A percentile compares a stretch with the other conserved stretches of the same genome.
Evolutionary conservation across 805 yeast species (phyloP).

Genomic region (Cyberlindnera bimundalis): DNA sequence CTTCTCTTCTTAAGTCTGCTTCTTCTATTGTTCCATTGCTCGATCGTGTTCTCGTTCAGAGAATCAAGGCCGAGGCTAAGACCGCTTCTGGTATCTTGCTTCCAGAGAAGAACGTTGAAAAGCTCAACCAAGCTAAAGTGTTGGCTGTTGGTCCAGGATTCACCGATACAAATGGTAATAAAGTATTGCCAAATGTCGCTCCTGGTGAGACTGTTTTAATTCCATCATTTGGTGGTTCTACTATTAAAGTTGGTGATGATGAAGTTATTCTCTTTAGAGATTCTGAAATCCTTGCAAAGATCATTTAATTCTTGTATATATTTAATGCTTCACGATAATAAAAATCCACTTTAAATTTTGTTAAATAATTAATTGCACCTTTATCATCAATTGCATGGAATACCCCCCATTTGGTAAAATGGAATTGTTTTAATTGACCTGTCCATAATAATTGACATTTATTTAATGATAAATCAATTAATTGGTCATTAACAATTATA

Average conservation of each 20-base stretch:
- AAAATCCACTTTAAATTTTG: constrained; percentile 50
- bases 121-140: constrained; percentile 88
- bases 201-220: constrained; percentile 93
- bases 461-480: constrained; percentile 41
- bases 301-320: too few relatives aligned
- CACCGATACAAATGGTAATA: constrained; percentile 69
- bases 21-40: constrained; percentile 87
- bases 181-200: constrained; percentile 69
- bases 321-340: constrained; percentile 48
- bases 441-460: constrained; percentile 60
- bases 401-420: constrained; percentile 69
- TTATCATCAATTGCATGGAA: constrained; percentile 52
- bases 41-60: constrained; percentile 95
- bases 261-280: constrained; percentile 83
- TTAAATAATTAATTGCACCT: constrained; percentile 42
- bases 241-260: constrained; percentile 84
- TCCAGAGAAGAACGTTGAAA: constrained; percentile 95
- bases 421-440: constrained; percentile 53
- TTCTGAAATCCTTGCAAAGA: constrained; percentile 91
- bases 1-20: constrained; percentile 72
- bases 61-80: constrained; percentile 85
- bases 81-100: constrained; percentile 91
- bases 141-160: constrained; percentile 95
- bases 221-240: constrained; percentile 91
- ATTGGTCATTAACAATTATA: constrained; percentile 28